Evolutionary conservation across 805 yeast species (phyloP).

Genomic region (Hanseniaspora singularis): DNA sequence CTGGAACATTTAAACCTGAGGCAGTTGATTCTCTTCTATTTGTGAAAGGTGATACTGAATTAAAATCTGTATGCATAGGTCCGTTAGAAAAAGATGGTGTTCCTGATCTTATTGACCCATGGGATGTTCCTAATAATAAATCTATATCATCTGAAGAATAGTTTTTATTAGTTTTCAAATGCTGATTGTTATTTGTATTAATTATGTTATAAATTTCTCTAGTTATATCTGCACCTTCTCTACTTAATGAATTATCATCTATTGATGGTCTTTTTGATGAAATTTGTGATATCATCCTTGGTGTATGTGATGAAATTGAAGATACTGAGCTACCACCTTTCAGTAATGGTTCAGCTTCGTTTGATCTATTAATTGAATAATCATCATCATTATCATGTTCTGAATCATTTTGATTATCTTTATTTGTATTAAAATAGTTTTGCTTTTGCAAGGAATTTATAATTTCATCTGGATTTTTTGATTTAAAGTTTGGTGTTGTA

Average conservation of each 20-base stretch:
- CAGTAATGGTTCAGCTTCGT: conserved; percentile 10
- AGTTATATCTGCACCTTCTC: conserved; percentile 31
- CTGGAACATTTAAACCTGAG: conserved; percentile 61
- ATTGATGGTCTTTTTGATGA: conserved; percentile 6
- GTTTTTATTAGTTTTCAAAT: conserved; percentile 12
- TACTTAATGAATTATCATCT: conserved; percentile 18
- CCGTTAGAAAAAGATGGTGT: background rate
- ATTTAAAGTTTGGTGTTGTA: conserved; percentile 27
- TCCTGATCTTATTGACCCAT: conserved; percentile 8
- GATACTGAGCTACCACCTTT: conserved; percentile 1
- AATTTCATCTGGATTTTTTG: conserved; percentile 25
- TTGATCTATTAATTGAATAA: conserved; percentile 13
- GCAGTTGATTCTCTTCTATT: conserved; percentile 52
- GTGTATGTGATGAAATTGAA: conserved; percentile 4
- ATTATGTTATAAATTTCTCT: conserved; percentile 29
- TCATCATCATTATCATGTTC: conserved; percentile 12
- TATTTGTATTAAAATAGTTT: conserved; percentile 22
- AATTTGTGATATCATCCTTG: background rate
- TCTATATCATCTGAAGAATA: conserved; percentile 25
- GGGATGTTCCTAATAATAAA: conserved; percentile 3
- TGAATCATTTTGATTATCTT: conserved; percentile 5
- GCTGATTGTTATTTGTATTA: conserved; percentile 10
- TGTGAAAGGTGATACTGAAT: conserved; percentile 16
- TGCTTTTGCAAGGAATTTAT: conserved; percentile 25
- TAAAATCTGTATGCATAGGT: too few species aligned